Percentiles rank a stretch among this genome's conserved stretches.
phyloP scores from a whole-genome alignment of 2,329 filamentous ascomycete species.

The Ilyonectria sp. region DNA sequence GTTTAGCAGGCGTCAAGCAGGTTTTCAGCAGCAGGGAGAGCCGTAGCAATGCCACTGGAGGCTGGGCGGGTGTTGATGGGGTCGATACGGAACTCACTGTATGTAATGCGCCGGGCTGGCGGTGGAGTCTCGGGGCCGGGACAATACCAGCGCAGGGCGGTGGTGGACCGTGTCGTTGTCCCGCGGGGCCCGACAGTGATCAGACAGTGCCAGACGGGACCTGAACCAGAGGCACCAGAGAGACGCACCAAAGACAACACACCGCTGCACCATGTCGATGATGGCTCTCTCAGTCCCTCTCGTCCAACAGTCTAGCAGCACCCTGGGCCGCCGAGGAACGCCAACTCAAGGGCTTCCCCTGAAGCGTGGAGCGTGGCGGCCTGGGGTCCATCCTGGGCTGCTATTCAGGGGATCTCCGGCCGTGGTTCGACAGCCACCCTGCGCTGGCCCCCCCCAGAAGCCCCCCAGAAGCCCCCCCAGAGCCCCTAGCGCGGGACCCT shows the following conservation, averaged over 20 bases:
- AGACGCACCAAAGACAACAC: neutral
- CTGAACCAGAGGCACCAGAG: neutral
- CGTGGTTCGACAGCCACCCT: constrained; percentile 37
- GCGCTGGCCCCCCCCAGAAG: too few relatives aligned
- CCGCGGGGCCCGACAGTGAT: too few relatives aligned
- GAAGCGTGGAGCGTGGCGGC: constrained; percentile 23
- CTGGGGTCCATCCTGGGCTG: constrained; percentile 26
- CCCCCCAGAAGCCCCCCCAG: neutral
- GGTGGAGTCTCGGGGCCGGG: neutral
- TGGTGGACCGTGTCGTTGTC: too few relatives aligned
- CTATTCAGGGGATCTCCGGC: constrained; percentile 40
- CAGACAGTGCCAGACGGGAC: neutral
- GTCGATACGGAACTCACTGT: neutral
- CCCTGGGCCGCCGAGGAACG: neutral
- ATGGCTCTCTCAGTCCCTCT: neutral
- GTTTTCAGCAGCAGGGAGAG: neutral
- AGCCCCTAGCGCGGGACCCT: neutral
- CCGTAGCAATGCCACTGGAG: neutral
- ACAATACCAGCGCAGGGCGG: neutral
- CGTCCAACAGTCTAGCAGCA: neutral
- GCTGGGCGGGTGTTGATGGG: too few relatives aligned
- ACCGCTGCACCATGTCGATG: neutral
- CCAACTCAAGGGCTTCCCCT: constrained; percentile 22
- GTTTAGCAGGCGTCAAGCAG: neutral
- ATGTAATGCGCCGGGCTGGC: neutral